phyloP scores from a whole-genome alignment of 495 filamentous ascomycete genomes.

The Aspergillus sclerotiicarbonarius region DNA sequence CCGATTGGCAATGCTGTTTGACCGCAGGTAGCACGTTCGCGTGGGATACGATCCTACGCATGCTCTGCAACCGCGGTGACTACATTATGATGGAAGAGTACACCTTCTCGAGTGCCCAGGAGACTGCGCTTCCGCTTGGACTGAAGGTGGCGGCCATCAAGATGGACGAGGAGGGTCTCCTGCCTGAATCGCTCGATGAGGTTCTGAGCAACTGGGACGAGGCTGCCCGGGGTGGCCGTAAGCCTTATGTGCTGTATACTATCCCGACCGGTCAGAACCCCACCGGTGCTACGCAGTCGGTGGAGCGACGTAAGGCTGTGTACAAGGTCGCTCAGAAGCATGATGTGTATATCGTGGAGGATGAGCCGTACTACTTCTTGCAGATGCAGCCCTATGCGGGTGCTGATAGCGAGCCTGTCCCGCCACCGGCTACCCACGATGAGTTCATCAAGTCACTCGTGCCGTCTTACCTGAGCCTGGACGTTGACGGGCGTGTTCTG shows the following conservation, averaged over 20 bases:
- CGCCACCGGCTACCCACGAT: constrained; percentile 53
- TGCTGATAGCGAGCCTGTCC: constrained; percentile 44
- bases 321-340: constrained; percentile 78
- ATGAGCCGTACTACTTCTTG: constrained; percentile 97
- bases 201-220: constrained; percentile 68
- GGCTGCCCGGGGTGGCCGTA: constrained; percentile 52
- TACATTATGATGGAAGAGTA: constrained; percentile 80
- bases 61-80: constrained; percentile 72
- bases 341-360: constrained; percentile 85
- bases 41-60: constrained; percentile 72
- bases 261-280: constrained; percentile 82
- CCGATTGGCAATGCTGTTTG: constrained; percentile 77
- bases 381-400: constrained; percentile 87
- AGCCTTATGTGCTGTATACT: constrained; percentile 64
- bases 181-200: constrained; percentile 63
- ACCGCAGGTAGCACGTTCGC: constrained; percentile 76
- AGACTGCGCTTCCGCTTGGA: constrained; percentile 77
- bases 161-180: constrained; percentile 76
- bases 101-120: constrained; percentile 78
- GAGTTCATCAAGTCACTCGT: constrained; percentile 61
- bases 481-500: constrained; percentile 65
- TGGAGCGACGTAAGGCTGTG: constrained; percentile 61
- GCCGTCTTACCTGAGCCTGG: constrained; percentile 60
- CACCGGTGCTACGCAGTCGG: constrained; percentile 79
- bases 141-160: constrained; percentile 66